Percentiles rank a stretch among this genome's conserved stretches.
These are phyloP conservation scores for Aureobasidium mangrovei DNA, from an alignment of 2,329 filamentous ascomycete species.

Conservation along the genomic window DNA sequence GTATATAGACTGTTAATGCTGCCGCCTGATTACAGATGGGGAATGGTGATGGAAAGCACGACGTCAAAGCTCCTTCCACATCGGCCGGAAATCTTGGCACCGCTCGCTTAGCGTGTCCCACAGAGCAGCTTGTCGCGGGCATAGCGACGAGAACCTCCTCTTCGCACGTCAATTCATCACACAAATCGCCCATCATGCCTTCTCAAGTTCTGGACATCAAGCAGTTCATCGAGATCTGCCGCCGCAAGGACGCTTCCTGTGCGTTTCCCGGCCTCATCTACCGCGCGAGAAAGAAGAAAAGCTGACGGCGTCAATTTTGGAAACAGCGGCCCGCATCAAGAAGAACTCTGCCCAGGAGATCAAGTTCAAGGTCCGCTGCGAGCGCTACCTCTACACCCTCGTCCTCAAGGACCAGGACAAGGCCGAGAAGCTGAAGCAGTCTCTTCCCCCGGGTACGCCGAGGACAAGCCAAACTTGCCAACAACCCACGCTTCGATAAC, in stretches of 20 bases:
- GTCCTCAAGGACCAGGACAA: constrained; percentile 98
- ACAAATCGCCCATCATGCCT: constrained; percentile 72
- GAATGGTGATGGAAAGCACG: no score
- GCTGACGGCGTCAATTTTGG: constrained; percentile 2
- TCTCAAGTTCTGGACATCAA: constrained; percentile 98
- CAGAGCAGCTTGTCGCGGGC: no score
- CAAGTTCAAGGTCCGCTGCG: constrained; percentile 99
- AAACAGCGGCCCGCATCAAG: constrained; percentile 52
- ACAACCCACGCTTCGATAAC: not conserved
- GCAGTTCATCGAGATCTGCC: constrained; percentile 99
- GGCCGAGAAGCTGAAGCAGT: constrained; percentile 99
- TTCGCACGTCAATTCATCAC: not conserved
- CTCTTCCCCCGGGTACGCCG: constrained; percentile 82
- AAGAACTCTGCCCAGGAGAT: constrained; percentile 86
- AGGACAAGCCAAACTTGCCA: not conserved
- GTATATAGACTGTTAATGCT: no score
- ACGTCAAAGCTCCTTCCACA: no score
- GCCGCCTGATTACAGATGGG: no score
- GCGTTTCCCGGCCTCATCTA: constrained; percentile 40
- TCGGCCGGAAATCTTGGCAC: no score
- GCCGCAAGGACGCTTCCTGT: constrained; percentile 99
- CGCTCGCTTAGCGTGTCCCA: no score
- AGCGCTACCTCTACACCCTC: constrained; percentile 92
- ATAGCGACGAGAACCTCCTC: not conserved
- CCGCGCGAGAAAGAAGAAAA: not conserved